A percentile compares a stretch with the other conserved stretches of the same genome.
These are phyloP conservation scores for Aspergillus sp. DNA, from an alignment of 2,329 filamentous ascomycete species.

Conservation along the genomic window DNA sequence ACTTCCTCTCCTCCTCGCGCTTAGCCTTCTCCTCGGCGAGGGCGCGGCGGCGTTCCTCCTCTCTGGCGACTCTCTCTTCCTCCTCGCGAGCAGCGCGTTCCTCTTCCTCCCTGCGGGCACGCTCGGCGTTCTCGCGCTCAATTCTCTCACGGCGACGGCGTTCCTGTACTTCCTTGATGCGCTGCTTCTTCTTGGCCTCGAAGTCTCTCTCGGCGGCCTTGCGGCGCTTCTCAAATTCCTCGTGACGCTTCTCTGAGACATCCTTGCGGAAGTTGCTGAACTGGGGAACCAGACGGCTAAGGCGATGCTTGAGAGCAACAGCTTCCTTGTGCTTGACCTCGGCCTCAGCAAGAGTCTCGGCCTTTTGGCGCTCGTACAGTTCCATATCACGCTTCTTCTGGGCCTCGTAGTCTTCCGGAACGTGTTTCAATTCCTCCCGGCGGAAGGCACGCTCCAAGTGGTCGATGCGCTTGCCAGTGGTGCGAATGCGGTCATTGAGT, in stretches of 20 bases:
- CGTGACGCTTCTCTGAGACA: slow-evolving; percentile 83
- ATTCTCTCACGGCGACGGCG: slow-evolving; percentile 79
- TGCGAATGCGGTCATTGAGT: slow-evolving; percentile 84
- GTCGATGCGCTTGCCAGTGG: slow-evolving; percentile 94
- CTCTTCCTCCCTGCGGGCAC: slow-evolving; percentile 77
- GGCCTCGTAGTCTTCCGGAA: slow-evolving; percentile 79
- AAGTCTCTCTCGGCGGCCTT: slow-evolving; percentile 91
- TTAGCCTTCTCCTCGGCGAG: slow-evolving; percentile 71
- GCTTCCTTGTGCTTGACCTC: slow-evolving; percentile 90
- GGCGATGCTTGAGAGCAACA: slow-evolving; percentile 90
- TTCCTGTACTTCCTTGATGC: slow-evolving; percentile 87
- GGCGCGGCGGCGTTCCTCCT: slow-evolving; percentile 77
- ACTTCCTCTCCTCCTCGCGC: slow-evolving; percentile 64
- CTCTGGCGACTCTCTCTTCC: slow-evolving; percentile 78
- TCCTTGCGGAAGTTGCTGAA: slow-evolving; percentile 84
- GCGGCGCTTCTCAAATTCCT: slow-evolving; percentile 94
- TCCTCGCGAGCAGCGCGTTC: slow-evolving; percentile 81
- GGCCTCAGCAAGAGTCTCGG: slow-evolving; percentile 76
- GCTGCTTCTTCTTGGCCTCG: slow-evolving; percentile 84
- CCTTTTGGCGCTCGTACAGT: slow-evolving; percentile 79
- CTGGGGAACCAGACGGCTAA: slow-evolving; percentile 78
- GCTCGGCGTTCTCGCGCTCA: slow-evolving; percentile 83
- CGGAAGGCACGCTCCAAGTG: slow-evolving; percentile 96
- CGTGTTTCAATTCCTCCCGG: slow-evolving; percentile 92
- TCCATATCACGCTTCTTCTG: slow-evolving; percentile 79